Base-by-base conservation (phyloP, 441 rosid species). In the Syzygium malaccense region DNA sequence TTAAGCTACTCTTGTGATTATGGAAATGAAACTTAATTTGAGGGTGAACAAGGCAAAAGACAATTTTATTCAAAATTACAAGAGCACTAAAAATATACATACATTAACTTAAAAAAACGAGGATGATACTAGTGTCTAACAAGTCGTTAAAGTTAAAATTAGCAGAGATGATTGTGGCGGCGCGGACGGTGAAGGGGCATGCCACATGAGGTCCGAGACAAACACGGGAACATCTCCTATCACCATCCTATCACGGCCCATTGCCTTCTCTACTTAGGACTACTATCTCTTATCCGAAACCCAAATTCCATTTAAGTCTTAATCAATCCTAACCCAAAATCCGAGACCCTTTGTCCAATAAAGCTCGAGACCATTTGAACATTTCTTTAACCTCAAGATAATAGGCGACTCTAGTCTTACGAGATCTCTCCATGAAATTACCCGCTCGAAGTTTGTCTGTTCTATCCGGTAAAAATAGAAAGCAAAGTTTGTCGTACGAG, bases 121-220 rank as follows among this genome's bases (percentile, higher is more conserved):
- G 68, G 23, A 15, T 0, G 0, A 0, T 37, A 64, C 11, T 64
- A 64, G 11, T 2, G 20, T 14, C 30, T 19, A 0, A 8, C 8
- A 20, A 64, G 4, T 64, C 7, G 26, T 15, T 30, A 7, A 30
- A 64, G 19, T 0, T 30, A 62, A 62, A 62, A 62, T 62, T 28
- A 60, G 15, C 18, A 28, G 12, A 62, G 11, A 30, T 30, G 6
- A 64, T 15, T 4, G 20, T 64, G 75, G 33, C 15, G 41, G 8
- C 12, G 18, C 33, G 20, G 30, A 64, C 4, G 5, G 8, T 19
- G 10, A 5, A 68, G 23, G 8, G 1, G 1, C 4, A 33, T 10
- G 4, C 45, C 28, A 20, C 23, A 33, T 5, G 48, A 68, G 14
- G 48, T 37, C 48, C 0, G 7, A 71, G 80, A 11, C 14, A 15